Base-by-base conservation (phyloP, 805 yeast genomes). In the Candida ortonii region DNA sequence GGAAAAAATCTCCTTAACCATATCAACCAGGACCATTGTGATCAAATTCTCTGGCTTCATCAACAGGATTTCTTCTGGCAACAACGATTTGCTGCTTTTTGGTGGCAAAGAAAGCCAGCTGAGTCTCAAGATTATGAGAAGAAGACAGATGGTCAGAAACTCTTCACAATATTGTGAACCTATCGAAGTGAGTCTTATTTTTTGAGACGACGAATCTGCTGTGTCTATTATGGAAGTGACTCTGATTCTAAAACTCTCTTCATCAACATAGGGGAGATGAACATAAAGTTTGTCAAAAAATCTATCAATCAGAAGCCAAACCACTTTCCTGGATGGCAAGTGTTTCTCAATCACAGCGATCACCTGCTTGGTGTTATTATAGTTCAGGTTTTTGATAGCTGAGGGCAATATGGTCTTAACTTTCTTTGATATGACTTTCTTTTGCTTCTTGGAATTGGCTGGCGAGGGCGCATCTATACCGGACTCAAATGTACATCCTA, bases 181-280 rank as follows among this genome's bases (percentile, higher is more conserved):
- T 19, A 65, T 50, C 13, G 59, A 46, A 7, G 43, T 19, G n/a
- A 53, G 40, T 22, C 43, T 47, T 14, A 61, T 54, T 33, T 53
- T 53, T 28, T 59, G 59, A 11, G 55, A 50, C 27, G 41, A 58
- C 59, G 34, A 39, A 30, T 64, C 65, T 16, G 57, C 60, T 1
- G 55, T 33, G 10, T 78, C 82, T 20, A 78, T 57, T 6, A 78
- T 67, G 16, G 65, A 50, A 1, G 59, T 44, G 12, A 77, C 53
- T 30, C 70, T 68, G 13, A 45, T 45, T 34, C 67, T 67, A 51
- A 76, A 74, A 7, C 63, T 62, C 33, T 47, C 60, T 51, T 81
- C 86, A 54, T 81, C 87, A 21, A 81, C 57, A 42, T 72, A 77
- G 3, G 93, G 89, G 47, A 81, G 64, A 37, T 72, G 78, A 10